These are phyloP conservation scores for Cryptococcus maquisensis DNA, from an alignment of 1,284 basidiomycete species.

Conservation along the genomic window DNA sequence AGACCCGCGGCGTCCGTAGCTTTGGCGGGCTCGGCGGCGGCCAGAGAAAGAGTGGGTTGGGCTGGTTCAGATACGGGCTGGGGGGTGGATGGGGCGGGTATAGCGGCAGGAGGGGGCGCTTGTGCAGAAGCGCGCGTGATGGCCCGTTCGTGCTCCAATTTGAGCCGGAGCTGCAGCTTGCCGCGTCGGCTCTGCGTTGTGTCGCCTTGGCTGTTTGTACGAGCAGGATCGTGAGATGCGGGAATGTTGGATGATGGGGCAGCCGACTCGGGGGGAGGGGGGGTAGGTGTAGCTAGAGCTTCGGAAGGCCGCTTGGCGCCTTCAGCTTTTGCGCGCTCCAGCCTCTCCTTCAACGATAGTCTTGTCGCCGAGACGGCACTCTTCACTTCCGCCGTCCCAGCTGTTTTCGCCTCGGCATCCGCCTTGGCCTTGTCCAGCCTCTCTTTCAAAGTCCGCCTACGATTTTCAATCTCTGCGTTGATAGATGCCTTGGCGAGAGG, in stretches of 20 bases:
- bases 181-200: constrained; percentile 11
- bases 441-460: constrained; percentile 7
- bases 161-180: constrained; percentile 20
- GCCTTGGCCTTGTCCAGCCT: constrained; percentile 27
- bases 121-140: neutral
- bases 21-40: constrained; percentile 16
- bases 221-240: neutral
- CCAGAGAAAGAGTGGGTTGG: neutral
- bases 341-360: neutral
- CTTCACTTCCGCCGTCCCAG: neutral
- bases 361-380: neutral
- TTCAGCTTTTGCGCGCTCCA: neutral
- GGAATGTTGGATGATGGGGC: neutral
- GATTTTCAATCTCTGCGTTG: too few species aligned
- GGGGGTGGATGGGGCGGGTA: neutral
- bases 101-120: neutral
- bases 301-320: neutral
- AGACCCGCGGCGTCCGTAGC: constrained; percentile 10
- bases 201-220: neutral
- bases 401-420: constrained; percentile 7
- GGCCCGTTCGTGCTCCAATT: constrained; percentile 25
- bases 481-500: neutral
- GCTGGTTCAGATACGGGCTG: neutral
- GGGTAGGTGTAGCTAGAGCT: neutral
- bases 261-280: neutral